Percentiles rank a stretch among this genome's conserved stretches.
Evolutionary conservation across 352 stramenopile genomes (phyloP).

Genomic region (Globisporangium paroecandrum): DNA sequence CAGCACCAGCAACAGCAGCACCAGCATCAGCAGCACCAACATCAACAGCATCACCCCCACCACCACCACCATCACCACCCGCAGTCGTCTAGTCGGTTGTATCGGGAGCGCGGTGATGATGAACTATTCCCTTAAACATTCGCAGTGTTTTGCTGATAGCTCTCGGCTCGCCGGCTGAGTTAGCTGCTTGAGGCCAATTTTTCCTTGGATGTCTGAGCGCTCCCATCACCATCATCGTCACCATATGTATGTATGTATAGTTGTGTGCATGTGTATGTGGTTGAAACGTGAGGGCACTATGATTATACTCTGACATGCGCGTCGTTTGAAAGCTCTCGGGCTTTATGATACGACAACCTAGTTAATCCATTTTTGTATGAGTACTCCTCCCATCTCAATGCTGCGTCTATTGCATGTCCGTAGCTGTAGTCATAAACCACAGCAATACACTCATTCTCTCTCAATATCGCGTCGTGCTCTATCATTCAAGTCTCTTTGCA

Average conservation of each 20-base stretch:
- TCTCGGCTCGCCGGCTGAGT: constrained; percentile 53
- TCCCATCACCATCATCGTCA: constrained; percentile 6
- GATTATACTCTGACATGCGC: constrained; percentile 79
- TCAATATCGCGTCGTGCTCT: not conserved
- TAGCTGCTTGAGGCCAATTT: constrained; percentile 51
- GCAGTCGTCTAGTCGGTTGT: not conserved
- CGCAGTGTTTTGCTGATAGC: constrained; percentile 41
- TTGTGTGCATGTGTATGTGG: not conserved
- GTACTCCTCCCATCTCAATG: constrained; percentile 25
- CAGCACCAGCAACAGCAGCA: too few species aligned
- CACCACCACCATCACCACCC: too few species aligned
- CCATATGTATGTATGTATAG: constrained; percentile 9
- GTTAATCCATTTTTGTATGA: constrained; percentile 81
- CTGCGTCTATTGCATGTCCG: not conserved
- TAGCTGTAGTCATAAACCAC: not conserved
- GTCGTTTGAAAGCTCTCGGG: constrained; percentile 64
- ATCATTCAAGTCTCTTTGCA: constrained; percentile 4
- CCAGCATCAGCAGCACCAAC: not conserved
- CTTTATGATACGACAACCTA: constrained; percentile 80
- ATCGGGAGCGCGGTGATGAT: constrained; percentile 68
- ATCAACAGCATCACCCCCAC: not conserved
- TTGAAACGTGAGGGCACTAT: constrained; percentile 29
- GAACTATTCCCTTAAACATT: constrained; percentile 81
- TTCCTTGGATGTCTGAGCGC: constrained; percentile 54
- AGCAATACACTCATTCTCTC: constrained; percentile 1